These are phyloP conservation scores for Ophiostoma novo-ulmi DNA, from an alignment of 2,329 filamentous ascomycete genomes.

Conservation along the genomic window DNA sequence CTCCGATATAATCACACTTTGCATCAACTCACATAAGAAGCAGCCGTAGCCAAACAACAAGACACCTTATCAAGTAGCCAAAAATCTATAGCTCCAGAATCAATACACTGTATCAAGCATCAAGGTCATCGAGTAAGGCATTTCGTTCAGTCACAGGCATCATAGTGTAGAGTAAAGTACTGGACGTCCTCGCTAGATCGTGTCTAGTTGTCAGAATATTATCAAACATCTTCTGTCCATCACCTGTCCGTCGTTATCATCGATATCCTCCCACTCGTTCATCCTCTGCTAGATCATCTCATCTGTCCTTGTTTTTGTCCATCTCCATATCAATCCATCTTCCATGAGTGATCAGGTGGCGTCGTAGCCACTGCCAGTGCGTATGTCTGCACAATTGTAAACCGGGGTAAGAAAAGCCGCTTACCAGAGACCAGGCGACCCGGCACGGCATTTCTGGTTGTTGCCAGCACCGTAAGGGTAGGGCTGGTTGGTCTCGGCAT, in stretches of 20 bases:
- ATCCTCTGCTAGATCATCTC: background rate
- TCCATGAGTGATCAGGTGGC: background rate
- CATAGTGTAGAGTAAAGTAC: background rate
- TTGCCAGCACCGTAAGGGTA: slow-evolving; percentile 19
- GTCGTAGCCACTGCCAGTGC: background rate
- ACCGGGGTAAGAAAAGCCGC: no score
- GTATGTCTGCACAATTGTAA: no score
- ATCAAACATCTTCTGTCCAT: background rate
- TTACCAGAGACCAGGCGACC: slow-evolving; percentile 10
- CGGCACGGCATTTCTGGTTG: slow-evolving; percentile 15
- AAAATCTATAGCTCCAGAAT: no score
- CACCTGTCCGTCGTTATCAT: background rate
- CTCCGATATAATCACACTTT: no score
- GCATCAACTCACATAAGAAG: no score
- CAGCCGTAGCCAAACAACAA: no score
- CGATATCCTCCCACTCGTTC: background rate
- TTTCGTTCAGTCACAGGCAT: background rate
- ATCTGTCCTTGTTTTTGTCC: background rate
- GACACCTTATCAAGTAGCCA: no score
- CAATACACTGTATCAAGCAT: no score
- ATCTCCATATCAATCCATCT: background rate
- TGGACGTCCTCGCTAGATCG: background rate
- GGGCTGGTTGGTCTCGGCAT: slow-evolving; percentile 5
- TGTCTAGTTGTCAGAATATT: background rate
- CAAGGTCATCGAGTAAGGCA: no score